Evolutionary conservation across 2,329 filamentous ascomycete species (phyloP).

Genomic region (Teratosphaeria pseudoeucalypti): DNA sequence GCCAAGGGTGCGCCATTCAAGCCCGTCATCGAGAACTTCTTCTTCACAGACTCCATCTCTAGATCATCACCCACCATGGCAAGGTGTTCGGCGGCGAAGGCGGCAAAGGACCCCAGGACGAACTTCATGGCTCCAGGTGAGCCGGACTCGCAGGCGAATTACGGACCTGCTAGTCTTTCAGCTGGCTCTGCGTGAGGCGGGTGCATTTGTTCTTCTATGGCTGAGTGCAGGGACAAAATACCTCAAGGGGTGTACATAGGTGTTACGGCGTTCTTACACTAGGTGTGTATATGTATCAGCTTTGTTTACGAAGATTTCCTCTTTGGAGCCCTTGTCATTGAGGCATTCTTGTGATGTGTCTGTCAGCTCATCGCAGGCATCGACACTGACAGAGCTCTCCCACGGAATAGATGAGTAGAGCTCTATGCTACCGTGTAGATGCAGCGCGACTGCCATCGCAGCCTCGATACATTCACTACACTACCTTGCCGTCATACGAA

Average conservation of each 20-base stretch:
- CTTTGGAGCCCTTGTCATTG: background rate
- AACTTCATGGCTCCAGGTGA: conserved; percentile 43
- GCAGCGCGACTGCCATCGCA: too few relatives aligned
- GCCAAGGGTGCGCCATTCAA: conserved; percentile 55
- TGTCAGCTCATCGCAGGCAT: too few relatives aligned
- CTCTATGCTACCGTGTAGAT: too few relatives aligned
- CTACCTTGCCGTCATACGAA: too few relatives aligned
- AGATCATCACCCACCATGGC: conserved; percentile 98
- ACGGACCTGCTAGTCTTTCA: conserved; percentile 21
- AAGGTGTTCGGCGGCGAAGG: conserved; percentile 88
- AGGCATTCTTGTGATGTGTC: too few relatives aligned
- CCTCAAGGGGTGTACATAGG: conserved; percentile 9
- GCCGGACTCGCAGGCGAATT: conserved; percentile 30
- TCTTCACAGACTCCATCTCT: conserved; percentile 94
- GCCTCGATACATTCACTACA: too few relatives aligned
- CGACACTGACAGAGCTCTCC: too few relatives aligned
- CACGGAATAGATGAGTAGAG: too few relatives aligned
- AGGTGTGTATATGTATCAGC: conserved; percentile 9
- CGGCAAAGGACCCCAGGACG: conserved; percentile 40
- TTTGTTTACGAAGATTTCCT: background rate
- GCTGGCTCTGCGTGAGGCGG: background rate
- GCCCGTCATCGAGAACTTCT: conserved; percentile 90
- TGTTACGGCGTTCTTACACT: conserved; percentile 9
- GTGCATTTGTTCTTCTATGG: background rate
- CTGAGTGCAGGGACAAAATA: background rate